Base-by-base conservation (phyloP, 163 green algal species). In the Coccomyxa subellipsoidea region DNA sequence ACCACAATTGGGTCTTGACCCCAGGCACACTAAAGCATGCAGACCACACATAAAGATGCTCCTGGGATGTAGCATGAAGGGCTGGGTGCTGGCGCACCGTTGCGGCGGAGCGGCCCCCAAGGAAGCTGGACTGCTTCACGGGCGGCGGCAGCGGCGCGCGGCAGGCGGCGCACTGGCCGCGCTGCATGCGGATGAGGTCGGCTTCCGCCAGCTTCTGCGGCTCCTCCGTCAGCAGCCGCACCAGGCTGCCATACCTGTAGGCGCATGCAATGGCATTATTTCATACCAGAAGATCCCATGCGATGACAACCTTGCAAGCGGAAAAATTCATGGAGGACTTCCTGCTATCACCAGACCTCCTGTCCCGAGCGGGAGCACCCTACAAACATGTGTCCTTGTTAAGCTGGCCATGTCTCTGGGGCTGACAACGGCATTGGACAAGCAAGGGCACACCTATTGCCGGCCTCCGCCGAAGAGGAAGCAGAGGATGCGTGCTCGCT, bases 81-180 rank as follows among this genome's bases (percentile, higher is more conserved):
- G n/a, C n/a, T n/a, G n/a, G n/a, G n/a, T n/a, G 66, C 1, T 8
- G 18, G 66, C 66, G 66, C 66, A 73, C 66, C 66, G n/a, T 36
- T 18, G 27, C 29, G 66, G 66, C 66, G 4, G 27, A 36, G 29
- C 66, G 66, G 66, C 66, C 32, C 21, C 66, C 66, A 8, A 73
- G 66, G 66, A 73, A 73, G n/a, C 66, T 23, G 29, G 66, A 73
- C 66, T 27, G 66, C 7, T 73, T 73, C 21, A n/a, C 66, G 8
- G 34, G 12, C 0, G 35, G 77, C 31, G 76, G 73, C 47, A 87
- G 83, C 35, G 71, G 70, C 37, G 27, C 38, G 54, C 77, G 53
- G 72, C 86, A 90, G 31, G 75, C 80, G 3, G 80, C 69, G 37
- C 86, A 90, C 31, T 76, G 36, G 47, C 86, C 86, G 4, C 82